A percentile compares a stretch with the other conserved stretches of the same genome.
Evolutionary conservation across 2,329 filamentous ascomycete genomes (phyloP).

Genomic region (Colletotrichum sp.): DNA sequence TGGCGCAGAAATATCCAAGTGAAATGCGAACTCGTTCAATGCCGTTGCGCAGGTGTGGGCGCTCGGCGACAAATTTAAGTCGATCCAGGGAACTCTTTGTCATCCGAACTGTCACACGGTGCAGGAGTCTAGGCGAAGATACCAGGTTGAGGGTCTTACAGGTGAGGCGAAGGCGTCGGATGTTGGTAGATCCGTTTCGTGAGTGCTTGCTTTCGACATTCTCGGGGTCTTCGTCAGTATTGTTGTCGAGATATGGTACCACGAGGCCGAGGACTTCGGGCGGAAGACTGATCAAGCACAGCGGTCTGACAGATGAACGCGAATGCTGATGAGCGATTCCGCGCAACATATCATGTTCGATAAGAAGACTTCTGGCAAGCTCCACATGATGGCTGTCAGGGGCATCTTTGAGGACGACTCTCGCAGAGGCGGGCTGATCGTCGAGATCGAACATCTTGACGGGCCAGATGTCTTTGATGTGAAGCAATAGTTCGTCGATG

Average conservation of each 20-base stretch:
- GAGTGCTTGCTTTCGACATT: no score
- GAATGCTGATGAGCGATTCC: fast-evolving
- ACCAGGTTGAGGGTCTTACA: fast-evolving
- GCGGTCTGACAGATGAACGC: fast-evolving
- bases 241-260: fast-evolving
- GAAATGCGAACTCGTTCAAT: not conserved
- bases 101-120: not conserved
- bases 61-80: fast-evolving
- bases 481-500: not conserved
- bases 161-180: not conserved
- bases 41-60: not conserved
- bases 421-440: not conserved
- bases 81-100: not conserved
- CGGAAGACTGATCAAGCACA: no score
- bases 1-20: not conserved
- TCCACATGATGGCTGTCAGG: not conserved
- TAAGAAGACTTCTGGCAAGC: fast-evolving
- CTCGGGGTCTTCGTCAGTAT: fast-evolving
- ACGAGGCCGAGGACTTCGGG: not conserved
- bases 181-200: not conserved
- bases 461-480: not conserved
- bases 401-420: not conserved
- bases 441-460: not conserved
- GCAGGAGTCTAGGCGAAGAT: not conserved
- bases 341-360: not conserved